Evolutionary conservation across 2,329 filamentous ascomycete species (phyloP).

Genomic region (Tolypocladium album): DNA sequence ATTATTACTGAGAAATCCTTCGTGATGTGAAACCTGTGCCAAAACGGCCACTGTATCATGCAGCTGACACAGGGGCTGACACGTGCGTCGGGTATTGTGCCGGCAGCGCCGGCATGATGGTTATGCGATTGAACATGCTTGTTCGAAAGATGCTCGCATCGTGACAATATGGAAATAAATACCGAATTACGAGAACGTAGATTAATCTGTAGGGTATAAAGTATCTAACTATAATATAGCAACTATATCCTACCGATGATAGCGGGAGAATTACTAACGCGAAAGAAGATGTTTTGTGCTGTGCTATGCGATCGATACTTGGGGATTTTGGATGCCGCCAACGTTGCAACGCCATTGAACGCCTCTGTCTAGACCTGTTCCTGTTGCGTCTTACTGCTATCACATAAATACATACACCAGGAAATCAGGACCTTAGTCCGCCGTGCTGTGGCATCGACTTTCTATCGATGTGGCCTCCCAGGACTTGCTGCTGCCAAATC

Average conservation of each 20-base stretch:
- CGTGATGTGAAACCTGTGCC: no score
- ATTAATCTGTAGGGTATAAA: not conserved
- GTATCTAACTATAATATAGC: not conserved
- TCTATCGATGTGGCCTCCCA: not conserved
- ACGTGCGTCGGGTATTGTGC: no score
- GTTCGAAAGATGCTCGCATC: no score
- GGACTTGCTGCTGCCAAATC: not conserved
- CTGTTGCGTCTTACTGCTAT: not conserved
- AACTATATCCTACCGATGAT: no score
- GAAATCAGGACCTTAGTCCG: not conserved
- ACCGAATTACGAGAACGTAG: not conserved
- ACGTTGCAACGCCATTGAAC: not conserved
- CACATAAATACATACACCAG: not conserved
- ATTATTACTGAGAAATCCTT: no score
- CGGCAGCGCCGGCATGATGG: no score
- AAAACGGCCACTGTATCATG: no score
- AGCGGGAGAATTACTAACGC: not conserved
- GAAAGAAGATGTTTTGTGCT: not conserved
- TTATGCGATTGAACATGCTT: no score
- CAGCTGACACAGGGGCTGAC: no score
- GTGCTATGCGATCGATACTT: not conserved
- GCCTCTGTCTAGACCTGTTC: not conserved
- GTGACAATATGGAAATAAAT: no score
- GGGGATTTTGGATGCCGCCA: not conserved
- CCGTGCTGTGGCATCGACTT: not conserved